Evolutionary conservation across 1,139 yeast species (phyloP), one percentile per base, ranked within the genome.

Genomic region (Candida gigantensis): DNA sequence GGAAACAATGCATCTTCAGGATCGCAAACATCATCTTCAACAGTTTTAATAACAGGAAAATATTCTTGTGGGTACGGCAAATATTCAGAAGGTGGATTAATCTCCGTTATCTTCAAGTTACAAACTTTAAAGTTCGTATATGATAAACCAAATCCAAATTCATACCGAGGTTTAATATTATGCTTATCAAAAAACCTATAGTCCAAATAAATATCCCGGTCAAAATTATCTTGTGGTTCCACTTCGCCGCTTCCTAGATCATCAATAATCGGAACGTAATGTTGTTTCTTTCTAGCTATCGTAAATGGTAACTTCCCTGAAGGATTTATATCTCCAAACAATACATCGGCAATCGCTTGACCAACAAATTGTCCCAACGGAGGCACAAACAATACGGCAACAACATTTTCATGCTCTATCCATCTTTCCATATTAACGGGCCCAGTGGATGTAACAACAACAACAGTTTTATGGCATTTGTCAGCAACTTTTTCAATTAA

Each of bases 251-350:
- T 13, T 8, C 69, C 72, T 18, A 72, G 53, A 19, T 61, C 61
- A 35, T 65, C 72, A 40, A 74, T 50, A 9, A 78, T 59, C 15
- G 77, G 74, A 18, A 74, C 77, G 47, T 78, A 78, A 43, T 79
- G 82, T 46, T 62, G 72, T 32, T 62, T 65, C 45, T 76, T 73
- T 51, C 67, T 72, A 9, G 85, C 84, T 47, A 80, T 70, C 1
- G 85, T 79, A 47, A 79, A 79, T 0, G 86, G 84, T 32, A 80
- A 62, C 45, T 74, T 71, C 3, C 85, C 86, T 14, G 81, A 74
- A 6, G 85, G 85, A 45, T 76, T 76, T 15, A 61, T 65, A 28
- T 74, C 81, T 2, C 86, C 86, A 57, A 78, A 80, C 10, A 68
- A 45, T 0, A 68, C 66, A 35, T 68, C 73, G 2, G 72, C 64